Evolutionary conservation across 805 yeast species (phyloP).

Genomic region (Suhomyces kilbournensis): DNA sequence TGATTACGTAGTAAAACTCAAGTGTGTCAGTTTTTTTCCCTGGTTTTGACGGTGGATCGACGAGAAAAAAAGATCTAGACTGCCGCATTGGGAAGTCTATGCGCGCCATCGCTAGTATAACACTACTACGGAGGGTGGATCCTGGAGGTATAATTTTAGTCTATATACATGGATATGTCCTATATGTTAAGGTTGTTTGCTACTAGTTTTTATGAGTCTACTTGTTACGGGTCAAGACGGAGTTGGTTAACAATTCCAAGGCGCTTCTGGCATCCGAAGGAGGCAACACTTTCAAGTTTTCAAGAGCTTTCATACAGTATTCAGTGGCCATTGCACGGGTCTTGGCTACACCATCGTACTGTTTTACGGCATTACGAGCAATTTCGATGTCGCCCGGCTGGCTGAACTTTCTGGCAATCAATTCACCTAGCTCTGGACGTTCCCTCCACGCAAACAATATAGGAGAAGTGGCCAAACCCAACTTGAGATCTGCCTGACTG

Average conservation of each 20-base stretch:
- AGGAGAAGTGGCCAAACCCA: constrained; percentile 97
- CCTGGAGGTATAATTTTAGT: background rate
- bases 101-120: background rate
- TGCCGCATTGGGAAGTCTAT: constrained; percentile 5
- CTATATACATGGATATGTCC: background rate
- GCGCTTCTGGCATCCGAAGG: constrained; percentile 89
- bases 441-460: constrained; percentile 91
- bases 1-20: background rate
- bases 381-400: constrained; percentile 78
- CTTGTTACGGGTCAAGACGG: constrained; percentile 77
- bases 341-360: constrained; percentile 69
- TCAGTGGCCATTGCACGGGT: constrained; percentile 74
- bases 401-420: constrained; percentile 80
- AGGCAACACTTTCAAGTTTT: constrained; percentile 71
- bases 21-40: constrained; percentile 1
- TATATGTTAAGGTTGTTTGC: background rate
- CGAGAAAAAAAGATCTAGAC: constrained; percentile 2
- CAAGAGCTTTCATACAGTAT: constrained; percentile 73
- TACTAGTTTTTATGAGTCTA: constrained; percentile 30
- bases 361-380: constrained; percentile 73
- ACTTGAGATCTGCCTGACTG: constrained; percentile 87
- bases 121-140: background rate
- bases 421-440: constrained; percentile 76
- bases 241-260: constrained; percentile 76
- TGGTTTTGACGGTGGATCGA: background rate